Percentiles rank a stretch among this genome's conserved stretches.
Conservation (phyloP, 768 basidiomycete species). For the Chalciporus pseudorubinellus region DNA sequence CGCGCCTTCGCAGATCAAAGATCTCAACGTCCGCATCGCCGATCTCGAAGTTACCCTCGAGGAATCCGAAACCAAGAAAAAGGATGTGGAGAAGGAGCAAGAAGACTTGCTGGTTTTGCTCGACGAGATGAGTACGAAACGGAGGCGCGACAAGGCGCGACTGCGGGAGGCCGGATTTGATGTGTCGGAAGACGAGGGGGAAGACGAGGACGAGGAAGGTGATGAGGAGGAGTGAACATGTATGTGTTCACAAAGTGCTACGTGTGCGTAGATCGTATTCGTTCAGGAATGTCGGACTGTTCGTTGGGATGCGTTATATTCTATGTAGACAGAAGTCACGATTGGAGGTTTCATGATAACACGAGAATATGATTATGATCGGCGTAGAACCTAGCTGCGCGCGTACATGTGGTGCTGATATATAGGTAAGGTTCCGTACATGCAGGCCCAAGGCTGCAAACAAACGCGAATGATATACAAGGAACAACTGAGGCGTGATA, state of each 20-base stretch:
- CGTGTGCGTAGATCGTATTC: neutral
- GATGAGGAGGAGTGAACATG: constrained; percentile 4
- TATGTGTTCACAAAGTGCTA: neutral
- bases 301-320: neutral
- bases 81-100: constrained; percentile 92
- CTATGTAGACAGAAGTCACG: neutral
- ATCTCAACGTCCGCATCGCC: constrained; percentile 46
- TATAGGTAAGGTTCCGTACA: neutral
- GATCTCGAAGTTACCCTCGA: constrained; percentile 47
- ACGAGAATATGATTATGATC: neutral
- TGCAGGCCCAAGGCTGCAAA: neutral
- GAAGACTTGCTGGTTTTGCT: constrained; percentile 92
- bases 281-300: neutral
- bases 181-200: constrained; percentile 80
- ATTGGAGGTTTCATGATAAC: neutral
- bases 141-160: constrained; percentile 76
- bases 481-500: neutral
- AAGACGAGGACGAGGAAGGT: constrained; percentile 44
- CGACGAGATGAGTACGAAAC: constrained; percentile 87
- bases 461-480: neutral
- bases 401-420: neutral
- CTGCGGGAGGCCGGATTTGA: constrained; percentile 76
- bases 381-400: neutral
- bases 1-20: constrained; percentile 36
- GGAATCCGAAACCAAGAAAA: constrained; percentile 59